Evolutionary conservation across 2,329 filamentous ascomycete genomes (phyloP), one percentile per base, ranked within the genome.

Genomic region (Neocucurbitaria cava): DNA sequence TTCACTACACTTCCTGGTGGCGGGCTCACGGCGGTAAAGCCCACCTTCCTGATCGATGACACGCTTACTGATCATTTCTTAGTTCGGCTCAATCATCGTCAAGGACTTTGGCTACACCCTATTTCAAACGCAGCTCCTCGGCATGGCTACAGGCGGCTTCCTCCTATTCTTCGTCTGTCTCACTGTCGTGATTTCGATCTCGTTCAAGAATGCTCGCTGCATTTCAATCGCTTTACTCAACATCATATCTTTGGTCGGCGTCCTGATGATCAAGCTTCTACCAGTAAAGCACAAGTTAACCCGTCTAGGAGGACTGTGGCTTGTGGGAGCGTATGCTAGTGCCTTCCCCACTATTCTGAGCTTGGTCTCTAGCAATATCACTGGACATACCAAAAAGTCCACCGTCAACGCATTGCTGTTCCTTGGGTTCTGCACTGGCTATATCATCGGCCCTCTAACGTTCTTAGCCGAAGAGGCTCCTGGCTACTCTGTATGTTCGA

Each of bases 351-450:
- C 41, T 24, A 64, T 65, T 28, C 56, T 76, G 3, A 65, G 65
- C 36, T 65, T 74, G 31, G 59, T 71, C 11, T 63, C 62, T 4
- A 61, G 65, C 3, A 83, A 84, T 61, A 62, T 65, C 10, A 64
- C 62, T 36, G 65, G 64, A 5, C 63, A 65, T 30, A 70, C 66
- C 1, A 68, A 70, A 59, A 66, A 88, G 65, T 84, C 87, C 45
- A 81, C 86, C 31, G 85, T 84, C 5, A 86, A 85, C 20, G 66
- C 59, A 15, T 69, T 72, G 15, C 72, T 56, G 26, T 38, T 38
- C 35, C n/a, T 38, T 18, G 35, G n/a, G 11, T 38, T 18, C 35
- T 38, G 35, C n/a, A 38, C 35, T 9, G 35, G 35, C 3, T 18
- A 38, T 38, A 38, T 38, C 35, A 38, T 38, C 35, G 35, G 35